These are phyloP conservation scores for Russula compacta DNA, from an alignment of 768 basidiomycete species.

Conservation along the genomic window DNA sequence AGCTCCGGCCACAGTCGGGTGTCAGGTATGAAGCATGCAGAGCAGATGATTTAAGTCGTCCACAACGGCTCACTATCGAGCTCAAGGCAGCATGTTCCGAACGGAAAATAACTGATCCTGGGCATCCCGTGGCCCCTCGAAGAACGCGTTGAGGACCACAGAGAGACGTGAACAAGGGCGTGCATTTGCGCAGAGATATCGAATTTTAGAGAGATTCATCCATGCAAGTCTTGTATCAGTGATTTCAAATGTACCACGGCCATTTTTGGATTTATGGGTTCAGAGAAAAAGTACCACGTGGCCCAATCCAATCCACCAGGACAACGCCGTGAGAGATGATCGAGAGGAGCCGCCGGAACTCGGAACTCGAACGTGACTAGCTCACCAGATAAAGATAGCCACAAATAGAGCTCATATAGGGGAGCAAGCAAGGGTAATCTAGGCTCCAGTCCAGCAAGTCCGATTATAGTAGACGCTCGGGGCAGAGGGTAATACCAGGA, in stretches of 20 bases:
- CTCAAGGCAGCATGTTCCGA: not conserved
- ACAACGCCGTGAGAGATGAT: not conserved
- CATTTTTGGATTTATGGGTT: not conserved
- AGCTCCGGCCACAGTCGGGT: not conserved
- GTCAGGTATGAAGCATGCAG: not conserved
- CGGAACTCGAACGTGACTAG: not conserved
- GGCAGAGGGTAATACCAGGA: not conserved
- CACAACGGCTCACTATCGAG: not conserved
- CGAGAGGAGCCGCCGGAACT: not conserved
- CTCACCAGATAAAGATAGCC: not conserved
- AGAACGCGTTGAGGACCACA: not conserved
- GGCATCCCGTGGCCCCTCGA: not conserved
- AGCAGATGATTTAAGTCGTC: not conserved
- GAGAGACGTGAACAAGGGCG: not conserved
- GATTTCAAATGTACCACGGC: not conserved
- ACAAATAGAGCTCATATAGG: not conserved
- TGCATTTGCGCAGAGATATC: not conserved
- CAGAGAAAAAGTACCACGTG: not conserved
- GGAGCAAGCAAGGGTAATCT: not conserved
- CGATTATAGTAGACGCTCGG: not conserved
- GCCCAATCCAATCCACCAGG: not conserved
- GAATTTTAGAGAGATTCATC: not conserved
- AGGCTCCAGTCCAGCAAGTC: not conserved
- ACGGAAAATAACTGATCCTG: not conserved
- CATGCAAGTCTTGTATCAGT: not conserved